phyloP scores from a whole-genome alignment of 2,329 filamentous ascomycete species.

The Stromatinia cepivora region DNA sequence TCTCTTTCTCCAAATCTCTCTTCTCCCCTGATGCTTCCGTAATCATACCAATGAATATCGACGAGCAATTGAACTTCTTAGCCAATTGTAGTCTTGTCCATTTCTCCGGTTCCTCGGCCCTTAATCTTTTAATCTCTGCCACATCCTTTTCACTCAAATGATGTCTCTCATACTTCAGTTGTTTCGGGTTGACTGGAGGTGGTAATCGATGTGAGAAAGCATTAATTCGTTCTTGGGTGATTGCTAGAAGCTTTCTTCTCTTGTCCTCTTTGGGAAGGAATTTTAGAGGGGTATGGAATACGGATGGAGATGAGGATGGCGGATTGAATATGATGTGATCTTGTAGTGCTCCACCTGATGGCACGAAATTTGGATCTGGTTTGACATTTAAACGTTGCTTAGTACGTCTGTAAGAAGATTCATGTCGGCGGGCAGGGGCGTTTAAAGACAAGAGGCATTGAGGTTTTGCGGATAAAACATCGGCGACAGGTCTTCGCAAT shows the following conservation, averaged over 20 bases:
- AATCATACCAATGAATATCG: slow-evolving; percentile 59
- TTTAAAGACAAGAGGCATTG: slow-evolving; percentile 38
- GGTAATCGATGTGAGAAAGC: slow-evolving; percentile 30
- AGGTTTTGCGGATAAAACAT: slow-evolving; percentile 33
- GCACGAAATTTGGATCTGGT: slow-evolving; percentile 60
- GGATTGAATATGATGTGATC: slow-evolving; percentile 59
- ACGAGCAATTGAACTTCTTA: slow-evolving; percentile 55
- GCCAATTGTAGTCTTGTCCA: slow-evolving; percentile 59
- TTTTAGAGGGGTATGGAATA: slow-evolving; percentile 65
- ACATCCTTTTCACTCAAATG: slow-evolving; percentile 58
- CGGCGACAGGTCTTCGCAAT: slow-evolving; percentile 37
- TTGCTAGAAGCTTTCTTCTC: slow-evolving; percentile 36
- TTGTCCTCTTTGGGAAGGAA: slow-evolving; percentile 56
- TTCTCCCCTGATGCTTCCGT: slow-evolving; percentile 51
- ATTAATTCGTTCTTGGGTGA: slow-evolving; percentile 31
- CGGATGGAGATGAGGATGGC: slow-evolving; percentile 55
- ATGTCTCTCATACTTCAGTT: slow-evolving; percentile 41
- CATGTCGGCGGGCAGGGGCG: slow-evolving; percentile 36
- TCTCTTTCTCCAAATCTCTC: slow-evolving; percentile 47
- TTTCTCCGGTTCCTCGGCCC: slow-evolving; percentile 52
- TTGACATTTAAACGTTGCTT: slow-evolving; percentile 50
- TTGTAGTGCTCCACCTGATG: slow-evolving; percentile 41
- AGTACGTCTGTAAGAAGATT: slow-evolving; percentile 41
- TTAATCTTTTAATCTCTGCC: slow-evolving; percentile 58
- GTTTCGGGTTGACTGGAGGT: slow-evolving; percentile 32